These are phyloP conservation scores for Drechslera avenae DNA, from an alignment of 2,329 filamentous ascomycete genomes.

Conservation along the genomic window DNA sequence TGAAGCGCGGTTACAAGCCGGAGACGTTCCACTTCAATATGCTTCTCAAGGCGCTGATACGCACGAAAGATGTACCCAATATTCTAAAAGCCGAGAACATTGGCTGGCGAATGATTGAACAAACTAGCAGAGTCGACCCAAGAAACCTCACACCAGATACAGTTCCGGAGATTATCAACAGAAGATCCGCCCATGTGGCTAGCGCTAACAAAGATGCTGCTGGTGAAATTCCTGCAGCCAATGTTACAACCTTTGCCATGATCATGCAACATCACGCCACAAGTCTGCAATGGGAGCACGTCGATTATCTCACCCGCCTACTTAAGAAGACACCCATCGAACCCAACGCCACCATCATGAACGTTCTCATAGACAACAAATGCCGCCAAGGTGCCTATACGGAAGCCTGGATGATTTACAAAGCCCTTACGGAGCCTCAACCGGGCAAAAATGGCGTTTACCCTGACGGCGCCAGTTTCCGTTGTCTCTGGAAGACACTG, in stretches of 20 bases:
- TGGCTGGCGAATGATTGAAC: conserved; percentile 45
- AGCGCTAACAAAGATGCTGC: neutral
- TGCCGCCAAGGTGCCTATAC: conserved; percentile 36
- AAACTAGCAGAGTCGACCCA: conserved; percentile 13
- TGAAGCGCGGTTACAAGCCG: conserved; percentile 68
- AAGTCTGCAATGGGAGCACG: conserved; percentile 39
- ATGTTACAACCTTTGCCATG: conserved; percentile 38
- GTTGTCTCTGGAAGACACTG: conserved; percentile 42
- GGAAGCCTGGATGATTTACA: conserved; percentile 39
- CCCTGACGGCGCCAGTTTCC: conserved; percentile 37
- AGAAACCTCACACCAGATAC: neutral
- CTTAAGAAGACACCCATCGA: conserved; percentile 27
- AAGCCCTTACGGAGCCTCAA: conserved; percentile 28
- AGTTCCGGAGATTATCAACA: conserved; percentile 4
- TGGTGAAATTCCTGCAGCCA: conserved; percentile 32
- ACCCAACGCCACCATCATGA: conserved; percentile 39
- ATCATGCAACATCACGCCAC: conserved; percentile 41
- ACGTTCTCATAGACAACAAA: conserved; percentile 39
- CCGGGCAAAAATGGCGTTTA: conserved; percentile 28
- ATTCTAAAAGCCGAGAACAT: conserved; percentile 43
- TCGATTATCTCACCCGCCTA: conserved; percentile 39
- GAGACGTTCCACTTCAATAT: conserved; percentile 81
- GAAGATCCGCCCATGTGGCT: neutral
- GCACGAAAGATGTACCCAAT: conserved; percentile 44
- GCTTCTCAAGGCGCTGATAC: conserved; percentile 77